phyloP scores from a whole-genome alignment of 2,329 filamentous ascomycete genomes.

The Diaporthe ampelina region DNA sequence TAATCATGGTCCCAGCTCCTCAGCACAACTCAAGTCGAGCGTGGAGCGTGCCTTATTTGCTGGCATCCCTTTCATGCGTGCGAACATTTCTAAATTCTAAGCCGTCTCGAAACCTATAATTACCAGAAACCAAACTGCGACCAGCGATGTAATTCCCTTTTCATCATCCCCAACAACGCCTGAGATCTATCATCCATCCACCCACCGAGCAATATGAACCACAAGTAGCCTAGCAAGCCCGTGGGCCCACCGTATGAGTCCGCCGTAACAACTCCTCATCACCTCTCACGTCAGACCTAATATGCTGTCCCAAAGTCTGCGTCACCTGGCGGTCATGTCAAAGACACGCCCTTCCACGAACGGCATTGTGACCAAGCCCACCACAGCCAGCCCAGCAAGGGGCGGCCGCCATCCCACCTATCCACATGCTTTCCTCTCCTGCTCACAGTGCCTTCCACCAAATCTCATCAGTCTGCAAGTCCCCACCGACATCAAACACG shows the following conservation, averaged over 20 bases:
- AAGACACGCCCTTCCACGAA: background rate
- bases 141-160: background rate
- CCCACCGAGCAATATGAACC: too few relatives aligned
- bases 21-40: background rate
- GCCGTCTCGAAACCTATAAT: too few relatives aligned
- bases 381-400: background rate
- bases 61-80: background rate
- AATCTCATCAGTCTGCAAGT: slow-evolving; percentile 59
- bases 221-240: background rate
- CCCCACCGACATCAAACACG: slow-evolving; percentile 57
- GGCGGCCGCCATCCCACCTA: too few relatives aligned
- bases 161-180: background rate
- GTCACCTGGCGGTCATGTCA: background rate
- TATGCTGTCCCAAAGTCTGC: background rate
- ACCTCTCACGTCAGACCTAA: too few relatives aligned
- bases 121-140: background rate
- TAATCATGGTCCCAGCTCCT: background rate
- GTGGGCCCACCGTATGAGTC: background rate
- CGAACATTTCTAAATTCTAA: background rate
- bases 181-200: background rate
- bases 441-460: slow-evolving; percentile 47
- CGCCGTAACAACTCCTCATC: background rate
- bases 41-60: background rate
- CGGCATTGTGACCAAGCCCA: too few relatives aligned
- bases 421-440: too few relatives aligned